These are phyloP conservation scores for Suhomyces tanzawaensis DNA, from an alignment of 805 yeast species.

Conservation along the genomic window DNA sequence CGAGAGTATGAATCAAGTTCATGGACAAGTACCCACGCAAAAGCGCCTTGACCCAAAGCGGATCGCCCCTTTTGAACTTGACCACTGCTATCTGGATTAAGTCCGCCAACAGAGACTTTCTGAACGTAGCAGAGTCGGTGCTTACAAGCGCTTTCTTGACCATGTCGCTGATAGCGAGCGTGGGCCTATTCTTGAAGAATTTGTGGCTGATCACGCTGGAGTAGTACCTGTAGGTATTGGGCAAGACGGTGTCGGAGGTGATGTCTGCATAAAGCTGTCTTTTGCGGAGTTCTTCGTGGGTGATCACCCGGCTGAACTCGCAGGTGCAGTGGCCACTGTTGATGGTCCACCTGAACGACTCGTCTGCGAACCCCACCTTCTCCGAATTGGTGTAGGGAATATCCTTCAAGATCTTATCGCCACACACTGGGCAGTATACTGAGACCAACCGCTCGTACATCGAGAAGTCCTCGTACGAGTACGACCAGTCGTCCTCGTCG, in stretches of 20 bases:
- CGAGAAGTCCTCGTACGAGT: conserved; percentile 1
- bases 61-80: background rate
- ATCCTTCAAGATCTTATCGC: conserved; percentile 6
- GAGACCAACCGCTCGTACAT: conserved; percentile 7
- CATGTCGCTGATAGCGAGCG: conserved; percentile 8
- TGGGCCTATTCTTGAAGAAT: background rate
- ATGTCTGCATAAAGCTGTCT: conserved; percentile 17
- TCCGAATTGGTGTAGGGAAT: conserved; percentile 10
- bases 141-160: conserved; percentile 1
- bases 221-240: conserved; percentile 9
- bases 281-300: conserved; percentile 21
- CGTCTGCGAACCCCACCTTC: conserved; percentile 15
- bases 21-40: conserved; percentile 11
- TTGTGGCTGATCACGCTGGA: conserved; percentile 10
- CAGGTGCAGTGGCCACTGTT: conserved; percentile 11
- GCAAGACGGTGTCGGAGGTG: background rate
- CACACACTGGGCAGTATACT: conserved; percentile 15
- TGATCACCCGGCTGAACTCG: conserved; percentile 10
- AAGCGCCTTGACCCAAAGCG: conserved; percentile 3
- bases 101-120: background rate
- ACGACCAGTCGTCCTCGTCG: background rate
- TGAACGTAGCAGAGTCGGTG: background rate
- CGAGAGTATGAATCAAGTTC: conserved; percentile 13
- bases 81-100: background rate
- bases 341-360: conserved; percentile 4